A percentile compares a stretch with the other conserved stretches of the same genome.
phyloP scores from a whole-genome alignment of 176 grass and related monocot species.

The Puya raimondii region DNA sequence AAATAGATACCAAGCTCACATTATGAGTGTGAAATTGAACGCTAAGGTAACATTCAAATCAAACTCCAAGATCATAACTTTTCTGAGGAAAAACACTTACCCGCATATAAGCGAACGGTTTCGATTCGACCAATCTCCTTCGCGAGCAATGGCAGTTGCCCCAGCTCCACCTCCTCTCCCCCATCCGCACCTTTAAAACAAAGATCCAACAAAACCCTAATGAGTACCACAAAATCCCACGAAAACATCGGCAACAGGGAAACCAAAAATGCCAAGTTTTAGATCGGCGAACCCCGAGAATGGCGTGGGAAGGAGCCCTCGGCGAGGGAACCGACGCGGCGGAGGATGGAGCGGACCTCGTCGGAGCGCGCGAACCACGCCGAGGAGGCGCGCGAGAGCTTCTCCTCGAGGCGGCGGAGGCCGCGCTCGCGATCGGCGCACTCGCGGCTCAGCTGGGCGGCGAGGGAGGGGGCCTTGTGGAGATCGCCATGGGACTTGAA shows the following conservation, averaged over 20 bases:
- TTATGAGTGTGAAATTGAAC: too few relatives aligned
- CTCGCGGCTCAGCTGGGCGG: slow-evolving; percentile 41
- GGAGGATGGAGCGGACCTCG: slow-evolving; percentile 15
- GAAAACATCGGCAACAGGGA: not conserved
- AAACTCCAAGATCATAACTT: not conserved
- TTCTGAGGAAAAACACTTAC: slow-evolving; percentile 19
- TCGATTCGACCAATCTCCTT: slow-evolving; percentile 53
- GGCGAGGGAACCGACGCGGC: slow-evolving; percentile 6
- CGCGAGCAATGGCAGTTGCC: slow-evolving; percentile 28
- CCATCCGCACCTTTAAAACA: slow-evolving; percentile 9
- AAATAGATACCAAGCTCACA: too few relatives aligned
- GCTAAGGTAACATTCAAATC: too few relatives aligned
- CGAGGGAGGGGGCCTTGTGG: slow-evolving; percentile 29
- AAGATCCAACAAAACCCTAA: slow-evolving; percentile 9
- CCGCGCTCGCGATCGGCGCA: slow-evolving; percentile 41
- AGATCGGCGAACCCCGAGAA: slow-evolving; percentile 19
- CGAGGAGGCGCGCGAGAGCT: slow-evolving; percentile 22
- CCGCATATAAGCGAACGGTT: slow-evolving; percentile 51
- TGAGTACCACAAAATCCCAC: not conserved
- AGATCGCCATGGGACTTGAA: slow-evolving; percentile 38
- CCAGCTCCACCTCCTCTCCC: slow-evolving; percentile 6
- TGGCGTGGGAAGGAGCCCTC: too few relatives aligned
- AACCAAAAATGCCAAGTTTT: slow-evolving; percentile 17
- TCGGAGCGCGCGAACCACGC: slow-evolving; percentile 42
- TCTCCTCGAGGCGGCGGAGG: slow-evolving; percentile 30